These are phyloP conservation scores for Mycena galericulata DNA, from an alignment of 768 basidiomycete species.

Conservation along the genomic window DNA sequence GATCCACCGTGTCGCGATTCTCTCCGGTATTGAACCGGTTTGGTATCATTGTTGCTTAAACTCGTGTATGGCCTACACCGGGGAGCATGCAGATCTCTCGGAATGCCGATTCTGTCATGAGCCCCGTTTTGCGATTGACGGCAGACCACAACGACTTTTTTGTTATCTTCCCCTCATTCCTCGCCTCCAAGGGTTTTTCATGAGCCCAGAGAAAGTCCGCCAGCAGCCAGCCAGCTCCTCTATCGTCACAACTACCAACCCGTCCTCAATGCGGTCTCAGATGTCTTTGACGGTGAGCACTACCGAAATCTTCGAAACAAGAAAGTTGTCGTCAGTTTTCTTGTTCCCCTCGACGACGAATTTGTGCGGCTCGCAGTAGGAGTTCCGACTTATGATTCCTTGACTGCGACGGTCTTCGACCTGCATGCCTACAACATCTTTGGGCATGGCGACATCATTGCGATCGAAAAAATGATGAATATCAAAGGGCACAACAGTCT, in stretches of 20 bases:
- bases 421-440: slow-evolving; percentile 43
- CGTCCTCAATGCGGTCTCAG: slow-evolving; percentile 35
- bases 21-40: no score
- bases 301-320: slow-evolving; percentile 42
- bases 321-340: slow-evolving; percentile 40
- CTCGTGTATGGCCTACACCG: no score
- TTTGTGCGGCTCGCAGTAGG: slow-evolving; percentile 25
- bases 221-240: slow-evolving; percentile 23
- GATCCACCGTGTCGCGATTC: no score
- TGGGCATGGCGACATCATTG: slow-evolving; percentile 46
- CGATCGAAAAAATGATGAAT: slow-evolving; percentile 43
- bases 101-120: no score
- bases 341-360: no score
- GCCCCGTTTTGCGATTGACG: slow-evolving; percentile 3
- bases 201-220: slow-evolving; percentile 19
- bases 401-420: slow-evolving; percentile 43
- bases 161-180: slow-evolving; percentile 47
- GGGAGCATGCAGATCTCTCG: no score
- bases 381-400: no score
- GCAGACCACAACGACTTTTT: slow-evolving; percentile 35
- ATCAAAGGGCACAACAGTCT: no score
- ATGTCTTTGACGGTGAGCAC: slow-evolving; percentile 49
- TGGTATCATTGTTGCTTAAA: no score
- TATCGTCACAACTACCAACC: slow-evolving; percentile 34
- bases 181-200: slow-evolving; percentile 40